Base-by-base conservation (phyloP, 805 yeast species). In the Isabelozyma rhagii region DNA sequence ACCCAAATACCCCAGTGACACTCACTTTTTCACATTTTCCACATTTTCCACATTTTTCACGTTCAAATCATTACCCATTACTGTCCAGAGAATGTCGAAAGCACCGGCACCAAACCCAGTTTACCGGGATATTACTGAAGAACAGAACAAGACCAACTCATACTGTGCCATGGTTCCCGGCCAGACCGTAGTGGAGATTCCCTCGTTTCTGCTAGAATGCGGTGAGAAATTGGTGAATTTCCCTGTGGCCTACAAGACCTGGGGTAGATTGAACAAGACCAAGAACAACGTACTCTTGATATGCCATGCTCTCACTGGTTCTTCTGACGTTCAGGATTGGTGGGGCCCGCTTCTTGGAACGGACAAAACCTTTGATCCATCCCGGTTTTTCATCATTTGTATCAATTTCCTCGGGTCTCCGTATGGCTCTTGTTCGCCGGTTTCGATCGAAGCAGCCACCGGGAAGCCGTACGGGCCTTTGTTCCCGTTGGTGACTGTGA, bases 321-420 rank as follows among this genome's bases (percentile, higher is more conserved):
- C 97, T 0, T 81, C 97, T 0, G 98, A 94, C 64, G 97, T 93
- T 14, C 79, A 87, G 39, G 99, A 94, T 61, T 94, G 99, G 99
- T 94, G 99, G 99, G 97, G 98, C 0, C 97, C 98, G 0, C 68
- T 94, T 21, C 71, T 94, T 28, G 99, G 98, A 0, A 80, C 83
- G 4, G 87, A 83, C 11, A 80, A 85, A 50, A 96, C 98, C 0
- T 90, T 94, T 67, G 99, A 94, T 68, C 96, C 97, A 0, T 75
- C 91, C 0, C 79, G 87, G 55, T 94, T 85, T 66, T 89, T 89
- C 66, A 83, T 94, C 43, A 78, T 94, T 13, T 93, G 99, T 64
- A 70, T 93, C 50, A 93, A 94, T 64, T 86, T 96, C n/a, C 76
- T 94, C 53, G 98, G 98, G 0, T 89, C 97, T 0, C 99, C 99